Evolutionary conservation across 2,329 filamentous ascomycete species (phyloP), one percentile per base, ranked within the genome.

Genomic region (Colletotrichum abscissum): DNA sequence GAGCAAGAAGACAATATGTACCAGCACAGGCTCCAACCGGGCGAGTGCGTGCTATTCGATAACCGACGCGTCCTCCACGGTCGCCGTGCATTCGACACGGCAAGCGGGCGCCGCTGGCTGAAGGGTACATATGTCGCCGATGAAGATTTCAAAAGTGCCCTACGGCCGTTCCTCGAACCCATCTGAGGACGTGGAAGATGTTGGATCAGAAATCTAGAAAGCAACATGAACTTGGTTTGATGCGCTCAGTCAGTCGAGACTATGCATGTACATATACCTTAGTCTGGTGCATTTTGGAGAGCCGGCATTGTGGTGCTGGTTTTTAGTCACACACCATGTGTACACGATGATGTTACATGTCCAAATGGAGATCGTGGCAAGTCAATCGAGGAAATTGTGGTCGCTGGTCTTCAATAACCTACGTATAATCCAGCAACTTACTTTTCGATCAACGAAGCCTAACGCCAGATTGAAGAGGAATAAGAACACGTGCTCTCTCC

Each of bases 21-120:
- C 78, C 88, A 96, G 84, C 87, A 92, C 72, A 92, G 92, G 82
- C 86, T 98, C 81, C 85, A 91, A 67, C 91, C 93, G 4, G 97
- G 96, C 3, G 94, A 98, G 79, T 97, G 95, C 80, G 95, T 95
- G 14, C 88, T 99, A n/a, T 98, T 99, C 80, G 93, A 97, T 80
- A 98, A 98, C 80, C 84, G 91, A 72, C 88, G 96, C 22, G 87
- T 97, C n/a, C 82, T 97, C 79, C 97, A 98, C 84, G 96, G 95
- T 0, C 87, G 97, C 4, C 88, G 87, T 19, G 90, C 91, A 35
- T 98, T 98, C 82, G 91, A 96, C 79, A 83, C 86, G 0, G 83
- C 83, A 0, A 87, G 88, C 7, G 94, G 94, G 1, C 88, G 91
- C 74, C 87, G 96, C 65, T 97, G 94, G 94, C 83, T 98, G 67